phyloP scores from a whole-genome alignment of 768 basidiomycete species.

The Trametes gibbosa region DNA sequence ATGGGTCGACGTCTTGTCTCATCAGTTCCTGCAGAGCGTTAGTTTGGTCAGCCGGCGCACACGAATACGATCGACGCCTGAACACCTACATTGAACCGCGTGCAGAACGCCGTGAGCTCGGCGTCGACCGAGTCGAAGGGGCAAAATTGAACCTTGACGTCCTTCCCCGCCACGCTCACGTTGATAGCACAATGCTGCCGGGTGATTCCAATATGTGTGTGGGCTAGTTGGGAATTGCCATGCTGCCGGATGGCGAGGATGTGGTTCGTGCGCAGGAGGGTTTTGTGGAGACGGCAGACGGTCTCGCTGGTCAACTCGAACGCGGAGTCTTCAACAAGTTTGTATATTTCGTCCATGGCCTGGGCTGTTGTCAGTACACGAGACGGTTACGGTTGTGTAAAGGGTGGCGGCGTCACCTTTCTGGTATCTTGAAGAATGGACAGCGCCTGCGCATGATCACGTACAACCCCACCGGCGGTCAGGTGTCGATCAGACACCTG shows the following conservation, averaged over 20 bases:
- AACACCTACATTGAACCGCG: slow-evolving; percentile 12
- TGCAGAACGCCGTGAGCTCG: slow-evolving; percentile 13
- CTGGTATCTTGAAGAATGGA: slow-evolving; percentile 7
- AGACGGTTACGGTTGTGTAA: too few relatives aligned
- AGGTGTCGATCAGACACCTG: neutral
- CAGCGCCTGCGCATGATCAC: slow-evolving; percentile 6
- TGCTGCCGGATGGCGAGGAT: slow-evolving; percentile 5
- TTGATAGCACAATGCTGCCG: slow-evolving; percentile 10
- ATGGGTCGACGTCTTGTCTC: slow-evolving; percentile 9
- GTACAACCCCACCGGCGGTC: slow-evolving; percentile 1
- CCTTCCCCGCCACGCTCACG: slow-evolving; percentile 7
- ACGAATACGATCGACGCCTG: neutral
- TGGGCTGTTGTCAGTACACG: neutral
- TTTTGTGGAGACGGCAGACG: slow-evolving; percentile 11
- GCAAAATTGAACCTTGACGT: slow-evolving; percentile 16
- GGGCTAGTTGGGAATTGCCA: neutral
- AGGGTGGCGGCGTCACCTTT: neutral
- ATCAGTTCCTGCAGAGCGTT: neutral
- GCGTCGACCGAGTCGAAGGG: slow-evolving; percentile 17
- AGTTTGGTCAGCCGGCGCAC: neutral
- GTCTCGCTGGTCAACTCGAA: slow-evolving; percentile 7
- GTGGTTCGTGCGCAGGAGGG: slow-evolving; percentile 14
- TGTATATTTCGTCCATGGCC: slow-evolving; percentile 16
- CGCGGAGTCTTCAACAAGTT: slow-evolving; percentile 1
- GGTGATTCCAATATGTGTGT: slow-evolving; percentile 10